Evolutionary conservation across 495 filamentous ascomycete species (phyloP), one percentile per base, ranked within the genome.

Genomic region (Daldinia caldariorum): DNA sequence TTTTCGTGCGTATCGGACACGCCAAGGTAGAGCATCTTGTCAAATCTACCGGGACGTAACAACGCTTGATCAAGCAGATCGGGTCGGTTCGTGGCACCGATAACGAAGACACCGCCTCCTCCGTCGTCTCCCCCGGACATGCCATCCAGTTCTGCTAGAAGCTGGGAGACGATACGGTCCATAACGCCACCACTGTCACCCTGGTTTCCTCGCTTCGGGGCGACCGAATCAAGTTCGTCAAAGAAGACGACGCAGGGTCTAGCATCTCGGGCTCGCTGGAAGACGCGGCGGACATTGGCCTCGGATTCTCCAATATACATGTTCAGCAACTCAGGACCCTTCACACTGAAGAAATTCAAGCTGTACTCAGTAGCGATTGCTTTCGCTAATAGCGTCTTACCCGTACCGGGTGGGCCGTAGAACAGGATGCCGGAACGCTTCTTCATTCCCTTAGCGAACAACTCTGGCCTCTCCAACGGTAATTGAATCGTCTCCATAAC

Each of bases 231-330:
- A 71, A 99, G 77, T 79, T 99, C 95, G 71, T 99, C 95, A 72
- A 99, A 99, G 85, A 99, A 99, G 26, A 99, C 95, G 47, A 98
- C 94, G 70, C 95, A 99, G 1, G 95, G 95, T n/a, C 94, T 83
- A 8, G 95, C 95, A 80, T 98, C 95, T 8, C 96, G 85, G 7
- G 95, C 95, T 12, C 94, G 86, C 80, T 97, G 94, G 83, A 99
- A 99, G 3, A 99, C 96, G 5, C 96, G 86, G 3, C 95, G 90
- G 10, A 99, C 95, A 74, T 98, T 98, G 51, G 96, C 96, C 83
- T 99, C 95, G 8, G 93, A 97, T 79, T 98, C 95, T 79, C 95
- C 95, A 76, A 99, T 98, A 75, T 99, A 99, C 95, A 98, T 99
- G 75, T 99, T 99, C 16, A 99, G 88, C 72, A 99, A 79, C 80